These are phyloP conservation scores for Candolleomyces aberdarensis DNA, from an alignment of 768 basidiomycete species.

Conservation along the genomic window DNA sequence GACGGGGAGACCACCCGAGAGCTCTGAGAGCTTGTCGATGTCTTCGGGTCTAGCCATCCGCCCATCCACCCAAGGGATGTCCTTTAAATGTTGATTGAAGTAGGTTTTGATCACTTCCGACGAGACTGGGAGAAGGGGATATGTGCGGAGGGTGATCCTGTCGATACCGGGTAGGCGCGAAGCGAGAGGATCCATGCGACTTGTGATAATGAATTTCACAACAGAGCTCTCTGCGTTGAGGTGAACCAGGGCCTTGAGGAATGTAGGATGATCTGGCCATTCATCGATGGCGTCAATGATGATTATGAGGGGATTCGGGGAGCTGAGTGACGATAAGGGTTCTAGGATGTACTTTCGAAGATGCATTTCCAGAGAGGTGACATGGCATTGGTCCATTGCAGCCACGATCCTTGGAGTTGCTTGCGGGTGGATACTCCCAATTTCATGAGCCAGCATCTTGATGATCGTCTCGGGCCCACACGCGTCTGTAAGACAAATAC, in stretches of 20 bases:
- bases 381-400: not conserved
- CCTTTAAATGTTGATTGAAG: not conserved
- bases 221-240: not conserved
- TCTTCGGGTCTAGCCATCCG: not conserved
- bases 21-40: not conserved
- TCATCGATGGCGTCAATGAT: constrained; percentile 11
- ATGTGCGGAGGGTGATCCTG: not conserved
- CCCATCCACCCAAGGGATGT: not conserved
- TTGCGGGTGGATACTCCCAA: constrained; percentile 2
- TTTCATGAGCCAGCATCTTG: constrained; percentile 9
- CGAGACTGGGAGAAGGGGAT: not conserved
- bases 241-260: constrained; percentile 4
- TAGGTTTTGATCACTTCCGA: not conserved
- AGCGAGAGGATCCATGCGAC: not conserved
- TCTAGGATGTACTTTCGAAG: not conserved
- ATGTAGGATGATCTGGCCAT: not conserved
- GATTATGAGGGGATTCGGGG: constrained; percentile 1
- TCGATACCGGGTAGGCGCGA: not conserved
- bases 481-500: not conserved
- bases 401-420: not conserved
- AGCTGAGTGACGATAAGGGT: constrained; percentile 1
- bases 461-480: constrained; percentile 3
- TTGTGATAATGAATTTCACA: constrained; percentile 9
- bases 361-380: not conserved
- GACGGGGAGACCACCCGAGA: not conserved